Conservation (phyloP, 192 early-diverging fungal species). For the Rhizoclosmatium globosum region DNA sequence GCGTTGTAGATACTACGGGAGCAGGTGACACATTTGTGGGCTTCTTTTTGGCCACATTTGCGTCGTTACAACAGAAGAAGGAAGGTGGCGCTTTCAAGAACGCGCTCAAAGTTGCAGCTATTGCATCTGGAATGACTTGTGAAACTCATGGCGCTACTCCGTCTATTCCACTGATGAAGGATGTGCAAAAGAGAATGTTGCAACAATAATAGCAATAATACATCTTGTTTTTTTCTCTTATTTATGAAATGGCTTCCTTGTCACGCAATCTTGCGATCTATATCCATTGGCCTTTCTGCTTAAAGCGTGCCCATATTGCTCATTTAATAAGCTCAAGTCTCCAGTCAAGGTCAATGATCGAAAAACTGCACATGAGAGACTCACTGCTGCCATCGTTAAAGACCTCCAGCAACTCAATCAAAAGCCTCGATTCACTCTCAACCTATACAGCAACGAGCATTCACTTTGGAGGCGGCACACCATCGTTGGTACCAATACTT, state of each 20-base stretch:
- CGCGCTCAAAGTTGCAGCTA: conserved; percentile 67
- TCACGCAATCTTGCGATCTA: conserved; percentile 48
- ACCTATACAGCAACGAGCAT: conserved; percentile 32
- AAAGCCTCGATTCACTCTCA: background rate
- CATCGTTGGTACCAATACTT: conserved; percentile 49
- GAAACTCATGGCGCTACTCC: conserved; percentile 72
- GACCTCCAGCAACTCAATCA: conserved; percentile 5
- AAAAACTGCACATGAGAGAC: background rate
- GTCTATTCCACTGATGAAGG: conserved; percentile 62
- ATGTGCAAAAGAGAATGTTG: conserved; percentile 30
- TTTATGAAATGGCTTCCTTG: no score
- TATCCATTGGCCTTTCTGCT: conserved; percentile 68
- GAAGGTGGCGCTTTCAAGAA: conserved; percentile 42
- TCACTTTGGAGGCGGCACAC: conserved; percentile 68
- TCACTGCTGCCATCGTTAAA: conserved; percentile 1
- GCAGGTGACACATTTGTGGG: conserved; percentile 68
- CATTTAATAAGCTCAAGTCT: conserved; percentile 54
- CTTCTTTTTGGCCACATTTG: conserved; percentile 69
- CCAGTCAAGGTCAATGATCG: background rate
- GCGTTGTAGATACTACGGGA: conserved; percentile 37
- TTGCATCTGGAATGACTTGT: conserved; percentile 74
- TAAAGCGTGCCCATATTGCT: conserved; percentile 60
- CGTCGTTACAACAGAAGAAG: conserved; percentile 45
- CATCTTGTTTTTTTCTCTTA: background rate
- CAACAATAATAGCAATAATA: background rate